These are phyloP conservation scores for Globisporangium alternatum DNA, from an alignment of 352 stramenopile species.

Conservation along the genomic window DNA sequence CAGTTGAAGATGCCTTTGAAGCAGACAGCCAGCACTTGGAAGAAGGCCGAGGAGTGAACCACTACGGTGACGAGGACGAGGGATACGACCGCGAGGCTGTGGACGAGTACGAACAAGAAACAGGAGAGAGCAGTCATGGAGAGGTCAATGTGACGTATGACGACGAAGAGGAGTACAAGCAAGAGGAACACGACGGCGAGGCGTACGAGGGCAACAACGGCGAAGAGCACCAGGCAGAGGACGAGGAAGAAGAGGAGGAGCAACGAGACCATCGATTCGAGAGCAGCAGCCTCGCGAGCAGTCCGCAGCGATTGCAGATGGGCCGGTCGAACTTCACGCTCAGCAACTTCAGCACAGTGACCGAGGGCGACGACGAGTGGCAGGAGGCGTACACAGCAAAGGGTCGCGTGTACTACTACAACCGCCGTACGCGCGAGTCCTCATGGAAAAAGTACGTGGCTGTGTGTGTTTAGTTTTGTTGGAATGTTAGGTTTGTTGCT, in stretches of 20 bases:
- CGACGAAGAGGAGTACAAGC: conserved; percentile 12
- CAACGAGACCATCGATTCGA: neutral
- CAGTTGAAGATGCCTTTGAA: conserved; percentile 3
- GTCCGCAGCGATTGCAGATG: neutral
- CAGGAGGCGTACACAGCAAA: conserved; percentile 83
- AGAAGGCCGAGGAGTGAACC: conserved; percentile 3
- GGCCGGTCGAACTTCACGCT: conserved; percentile 16
- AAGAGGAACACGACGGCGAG: conserved; percentile 14
- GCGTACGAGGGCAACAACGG: neutral
- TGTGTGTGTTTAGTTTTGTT: conserved; percentile 1
- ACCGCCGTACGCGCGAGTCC: conserved; percentile 77
- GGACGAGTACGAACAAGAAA: too few species aligned
- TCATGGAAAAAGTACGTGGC: conserved; percentile 72
- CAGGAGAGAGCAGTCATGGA: conserved; percentile 10
- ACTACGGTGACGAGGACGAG: conserved; percentile 6
- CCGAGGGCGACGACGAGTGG: conserved; percentile 51
- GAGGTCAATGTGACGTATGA: conserved; percentile 13
- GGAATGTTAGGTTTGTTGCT: too few species aligned
- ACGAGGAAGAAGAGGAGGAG: neutral
- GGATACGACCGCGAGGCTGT: neutral
- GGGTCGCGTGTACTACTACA: conserved; percentile 89
- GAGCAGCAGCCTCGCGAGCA: neutral
- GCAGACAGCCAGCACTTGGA: neutral
- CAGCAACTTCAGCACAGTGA: conserved; percentile 16
- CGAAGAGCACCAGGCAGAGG: neutral